A percentile compares a stretch with the other conserved stretches of the same genome.
These are phyloP conservation scores for Trypanosoma conorhini DNA, from an alignment of 208 protist genomes.

Conservation along the genomic window DNA sequence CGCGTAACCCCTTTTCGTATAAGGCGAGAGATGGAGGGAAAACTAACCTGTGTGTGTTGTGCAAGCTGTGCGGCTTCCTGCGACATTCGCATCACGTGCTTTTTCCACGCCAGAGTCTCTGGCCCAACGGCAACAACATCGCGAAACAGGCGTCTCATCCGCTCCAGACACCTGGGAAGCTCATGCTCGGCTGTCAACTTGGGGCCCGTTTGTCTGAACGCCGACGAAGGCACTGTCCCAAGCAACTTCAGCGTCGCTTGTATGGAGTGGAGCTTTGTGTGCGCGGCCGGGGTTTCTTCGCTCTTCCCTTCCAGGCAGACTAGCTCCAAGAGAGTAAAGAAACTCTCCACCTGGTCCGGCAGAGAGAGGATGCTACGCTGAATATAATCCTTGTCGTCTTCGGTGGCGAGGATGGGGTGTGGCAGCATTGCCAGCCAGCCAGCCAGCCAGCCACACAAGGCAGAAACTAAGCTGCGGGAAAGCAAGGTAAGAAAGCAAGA, in stretches of 20 bases:
- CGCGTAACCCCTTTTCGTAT: constrained; percentile 53
- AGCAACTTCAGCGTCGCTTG: constrained; percentile 60
- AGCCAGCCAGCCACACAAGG: background rate
- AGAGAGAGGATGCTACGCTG: constrained; percentile 59
- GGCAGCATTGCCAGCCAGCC: constrained; percentile 46
- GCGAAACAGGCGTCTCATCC: constrained; percentile 69
- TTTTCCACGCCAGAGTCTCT: constrained; percentile 74
- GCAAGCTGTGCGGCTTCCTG: constrained; percentile 73
- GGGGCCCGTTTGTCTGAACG: constrained; percentile 38
- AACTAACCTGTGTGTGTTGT: constrained; percentile 49
- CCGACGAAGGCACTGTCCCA: constrained; percentile 33
- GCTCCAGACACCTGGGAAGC: constrained; percentile 63
- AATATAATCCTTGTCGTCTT: constrained; percentile 86
- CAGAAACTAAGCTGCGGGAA: background rate
- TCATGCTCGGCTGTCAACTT: constrained; percentile 37
- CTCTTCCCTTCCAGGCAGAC: constrained; percentile 59
- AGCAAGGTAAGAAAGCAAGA: background rate
- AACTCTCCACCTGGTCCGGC: constrained; percentile 54
- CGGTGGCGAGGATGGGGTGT: constrained; percentile 85
- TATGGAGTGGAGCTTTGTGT: constrained; percentile 62
- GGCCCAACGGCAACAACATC: constrained; percentile 67
- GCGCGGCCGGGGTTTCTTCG: constrained; percentile 42
- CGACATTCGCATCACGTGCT: constrained; percentile 63
- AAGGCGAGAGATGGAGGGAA: constrained; percentile 48
- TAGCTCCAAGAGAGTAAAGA: constrained; percentile 68